Percentiles rank a stretch among this genome's conserved stretches.
These are phyloP conservation scores for Solanum paucissectum DNA, from an alignment of 257 asterid genomes.

Conservation along the genomic window DNA sequence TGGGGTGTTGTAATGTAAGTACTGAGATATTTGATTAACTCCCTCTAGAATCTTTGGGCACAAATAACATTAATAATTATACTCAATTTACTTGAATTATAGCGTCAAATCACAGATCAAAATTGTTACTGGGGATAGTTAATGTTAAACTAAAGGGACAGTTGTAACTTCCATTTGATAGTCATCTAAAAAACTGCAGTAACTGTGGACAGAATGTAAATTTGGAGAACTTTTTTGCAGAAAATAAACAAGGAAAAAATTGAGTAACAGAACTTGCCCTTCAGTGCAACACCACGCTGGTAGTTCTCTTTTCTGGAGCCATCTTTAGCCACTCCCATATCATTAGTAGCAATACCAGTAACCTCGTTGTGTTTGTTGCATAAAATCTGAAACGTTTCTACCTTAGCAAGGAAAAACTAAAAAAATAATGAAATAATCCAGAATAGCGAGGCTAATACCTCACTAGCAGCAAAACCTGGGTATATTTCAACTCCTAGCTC, in stretches of 20 bases:
- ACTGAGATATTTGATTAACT: background rate
- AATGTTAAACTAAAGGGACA: background rate
- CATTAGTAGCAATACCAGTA: conserved; percentile 89
- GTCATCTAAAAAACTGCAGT: background rate
- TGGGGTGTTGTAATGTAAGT: background rate
- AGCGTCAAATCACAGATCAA: background rate
- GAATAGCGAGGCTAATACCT: conserved; percentile 36
- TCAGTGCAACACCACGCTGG: conserved; percentile 88
- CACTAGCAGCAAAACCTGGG: conserved; percentile 99
- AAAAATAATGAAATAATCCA: background rate
- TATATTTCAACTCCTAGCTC: conserved; percentile 94
- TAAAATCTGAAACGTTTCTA: conserved; percentile 39
- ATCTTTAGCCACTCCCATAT: conserved; percentile 94
- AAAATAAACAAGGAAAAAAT: background rate
- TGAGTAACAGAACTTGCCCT: conserved; percentile 40
- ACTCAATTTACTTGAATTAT: background rate
- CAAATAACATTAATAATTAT: background rate
- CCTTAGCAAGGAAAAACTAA: conserved; percentile 5
- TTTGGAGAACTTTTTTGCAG: background rate
- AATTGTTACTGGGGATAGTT: background rate
- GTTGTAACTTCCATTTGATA: background rate
- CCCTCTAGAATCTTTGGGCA: background rate
- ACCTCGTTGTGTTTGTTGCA: conserved; percentile 56
- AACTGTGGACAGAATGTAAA: background rate
- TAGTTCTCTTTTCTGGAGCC: conserved; percentile 70